Evolutionary conservation across 306 rosid species (phyloP), one percentile per base, ranked within the genome.

Genomic region (Hippophae rhamnoides): DNA sequence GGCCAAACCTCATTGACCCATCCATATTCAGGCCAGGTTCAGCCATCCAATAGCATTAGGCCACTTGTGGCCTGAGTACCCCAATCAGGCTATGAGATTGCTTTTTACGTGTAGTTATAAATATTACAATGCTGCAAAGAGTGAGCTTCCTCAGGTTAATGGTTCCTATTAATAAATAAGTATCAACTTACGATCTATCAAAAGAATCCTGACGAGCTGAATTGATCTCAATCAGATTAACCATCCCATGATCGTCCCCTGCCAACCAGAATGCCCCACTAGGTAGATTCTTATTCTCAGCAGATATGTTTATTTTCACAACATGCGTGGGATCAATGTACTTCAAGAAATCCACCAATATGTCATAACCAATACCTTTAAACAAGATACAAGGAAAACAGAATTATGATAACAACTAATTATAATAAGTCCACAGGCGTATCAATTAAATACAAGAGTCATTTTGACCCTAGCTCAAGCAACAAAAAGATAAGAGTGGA

Each of bases 331-430:
- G 98, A 69, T 76, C 59, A 68, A 92, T 76, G 72, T 76, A 70
- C 57, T 69, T 87, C 78, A 92, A 57, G 84, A 87, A 76, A 54
- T 80, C 80, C 73, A 87, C 96, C 79, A 92, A 78, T 27, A 79
- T 61, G 47, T 83, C 86, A 71, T 81, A 92, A 56, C 98, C 98
- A 73, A 82, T 68, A 52, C 98, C 98, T 92, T 61, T 62, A 75
- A 56, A 68, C 48, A 59, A 66, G 68, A 60, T 27, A 59, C 59
- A 62, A 65, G 46, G 50, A 74, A 64, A 57, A 63, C 52, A n/a
- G 44, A 7, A 9, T 45, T 42, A 14, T 7, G 26, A 31, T 66
- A 8, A 50, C 38, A 9, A 13, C 14, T 13, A 53, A 31, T 31
- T 31, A 31, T 31, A 31, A 31, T 2, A 31, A 31, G 38, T 31